phyloP scores from a whole-genome alignment of 805 yeast species.

The Zygoascus ofunaensis region DNA sequence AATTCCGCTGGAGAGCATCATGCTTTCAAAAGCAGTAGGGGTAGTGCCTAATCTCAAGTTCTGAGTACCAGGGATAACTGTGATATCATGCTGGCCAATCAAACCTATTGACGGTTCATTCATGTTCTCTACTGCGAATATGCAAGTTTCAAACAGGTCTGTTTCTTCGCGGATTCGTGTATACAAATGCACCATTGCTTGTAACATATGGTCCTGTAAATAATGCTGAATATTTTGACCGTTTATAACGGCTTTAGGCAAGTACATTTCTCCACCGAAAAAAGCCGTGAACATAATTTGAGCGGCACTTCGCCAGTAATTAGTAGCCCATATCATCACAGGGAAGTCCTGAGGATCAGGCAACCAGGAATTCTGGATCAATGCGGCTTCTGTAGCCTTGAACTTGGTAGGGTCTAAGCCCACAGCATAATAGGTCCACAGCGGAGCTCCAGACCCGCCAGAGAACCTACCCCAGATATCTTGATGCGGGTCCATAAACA shows the following conservation, averaged over 20 bases:
- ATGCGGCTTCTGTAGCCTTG: slow-evolving; percentile 64
- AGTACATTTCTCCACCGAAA: slow-evolving; percentile 65
- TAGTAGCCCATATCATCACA: slow-evolving; percentile 89
- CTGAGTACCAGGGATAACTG: slow-evolving; percentile 43
- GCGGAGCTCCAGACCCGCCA: slow-evolving; percentile 94
- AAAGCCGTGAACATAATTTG: slow-evolving; percentile 83
- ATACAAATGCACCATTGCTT: slow-evolving; percentile 44
- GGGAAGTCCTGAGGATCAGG: slow-evolving; percentile 53
- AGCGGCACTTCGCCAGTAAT: slow-evolving; percentile 64
- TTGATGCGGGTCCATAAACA: slow-evolving; percentile 82
- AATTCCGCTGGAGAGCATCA: slow-evolving; percentile 72
- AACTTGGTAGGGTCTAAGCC: slow-evolving; percentile 72
- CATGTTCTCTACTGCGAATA: slow-evolving; percentile 69
- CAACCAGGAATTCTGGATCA: slow-evolving; percentile 51
- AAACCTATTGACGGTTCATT: slow-evolving; percentile 80
- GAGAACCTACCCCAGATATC: slow-evolving; percentile 85
- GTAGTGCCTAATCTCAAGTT: slow-evolving; percentile 69
- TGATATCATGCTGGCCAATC: slow-evolving; percentile 52
- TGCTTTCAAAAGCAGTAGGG: slow-evolving; percentile 70
- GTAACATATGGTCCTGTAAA: slow-evolving; percentile 53
- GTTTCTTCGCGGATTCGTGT: slow-evolving; percentile 37
- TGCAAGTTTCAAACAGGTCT: slow-evolving; percentile 29
- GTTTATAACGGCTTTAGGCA: slow-evolving; percentile 65
- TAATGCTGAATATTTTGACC: slow-evolving; percentile 71
- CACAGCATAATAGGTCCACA: slow-evolving; percentile 88